Evolutionary conservation across 2,329 filamentous ascomycete genomes (phyloP), one percentile per base, ranked within the genome.

Genomic region (Paracoccidioides brasiliensis): DNA sequence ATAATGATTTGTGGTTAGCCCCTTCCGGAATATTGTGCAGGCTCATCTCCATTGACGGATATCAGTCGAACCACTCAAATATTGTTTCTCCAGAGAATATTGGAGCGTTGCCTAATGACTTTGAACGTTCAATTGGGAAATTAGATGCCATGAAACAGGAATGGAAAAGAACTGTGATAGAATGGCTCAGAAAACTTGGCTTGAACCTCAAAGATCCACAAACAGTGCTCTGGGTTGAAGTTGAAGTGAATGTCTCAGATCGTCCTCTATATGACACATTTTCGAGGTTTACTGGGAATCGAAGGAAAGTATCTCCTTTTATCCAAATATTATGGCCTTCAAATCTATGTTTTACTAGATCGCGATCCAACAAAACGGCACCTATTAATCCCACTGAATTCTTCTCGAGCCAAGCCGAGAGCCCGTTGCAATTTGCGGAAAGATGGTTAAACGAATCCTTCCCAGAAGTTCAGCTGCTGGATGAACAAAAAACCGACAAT

Each of bases 301-400:
- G 63, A 56, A 63, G 65, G 49, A 64, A 65, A 56, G 58, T 55
- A 53, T 63, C 63, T 61, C 69, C 56, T 64, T 63, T 72, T 57
- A 73, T 70, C 60, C 69, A 70, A 30, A 69, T 75, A 53, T 62
- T 73, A 52, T 76, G 74, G 74, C 74, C 74, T 22, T 69, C 71
- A 35, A 63, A 66, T 28, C 70, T 72, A 57, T 74, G 71, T 61
- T 76, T 76, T 58, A 64, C 60, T 55, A 67, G 71, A 51, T 61
- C 61, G 44, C 65, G 59, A n/a, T 59, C 64, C 49, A 52, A 55
- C 5, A 52, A 56, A 28, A 9, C 54, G 58, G 48, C 58, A 54
- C n/a, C 55, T 15, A 57, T 57, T 42, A 62, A 64, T 44, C 59
- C 51, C 50, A 48, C 61, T 3, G 57, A 64, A 45, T 48, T 53